Percentiles rank a stretch among this genome's conserved stretches.
phyloP scores from a whole-genome alignment of 495 filamentous ascomycete species.

The Tuber melanosporum region DNA sequence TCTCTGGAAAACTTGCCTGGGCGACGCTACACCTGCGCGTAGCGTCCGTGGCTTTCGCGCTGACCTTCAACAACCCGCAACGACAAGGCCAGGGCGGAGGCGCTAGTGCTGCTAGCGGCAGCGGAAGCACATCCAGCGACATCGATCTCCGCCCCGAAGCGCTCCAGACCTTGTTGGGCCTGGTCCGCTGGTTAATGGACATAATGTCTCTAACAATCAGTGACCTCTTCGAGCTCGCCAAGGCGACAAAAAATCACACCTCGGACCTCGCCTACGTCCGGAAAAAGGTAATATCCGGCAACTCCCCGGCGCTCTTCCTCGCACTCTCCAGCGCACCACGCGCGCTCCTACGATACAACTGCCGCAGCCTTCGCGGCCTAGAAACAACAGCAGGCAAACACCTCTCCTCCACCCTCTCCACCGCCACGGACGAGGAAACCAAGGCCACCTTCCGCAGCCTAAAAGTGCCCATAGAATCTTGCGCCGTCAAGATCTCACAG shows the following conservation, averaged over 20 bases:
- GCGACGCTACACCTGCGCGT: constrained; percentile 38
- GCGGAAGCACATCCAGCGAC: constrained; percentile 18
- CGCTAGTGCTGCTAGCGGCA: not conserved
- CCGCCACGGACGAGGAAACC: constrained; percentile 33
- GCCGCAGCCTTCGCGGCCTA: constrained; percentile 35
- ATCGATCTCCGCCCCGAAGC: constrained; percentile 37
- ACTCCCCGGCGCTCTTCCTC: constrained; percentile 43
- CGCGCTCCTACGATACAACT: constrained; percentile 41
- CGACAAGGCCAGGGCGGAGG: constrained; percentile 13
- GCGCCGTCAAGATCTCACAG: constrained; percentile 38
- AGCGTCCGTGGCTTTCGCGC: constrained; percentile 39
- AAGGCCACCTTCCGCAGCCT: constrained; percentile 36
- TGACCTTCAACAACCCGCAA: constrained; percentile 39
- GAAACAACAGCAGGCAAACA: constrained; percentile 35
- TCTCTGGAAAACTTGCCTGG: constrained; percentile 40
- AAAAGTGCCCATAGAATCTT: constrained; percentile 40
- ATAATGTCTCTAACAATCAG: constrained; percentile 41
- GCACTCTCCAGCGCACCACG: constrained; percentile 40
- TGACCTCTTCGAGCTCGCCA: constrained; percentile 41
- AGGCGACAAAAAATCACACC: constrained; percentile 14
- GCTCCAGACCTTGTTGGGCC: constrained; percentile 35
- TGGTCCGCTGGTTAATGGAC: constrained; percentile 44
- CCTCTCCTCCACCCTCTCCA: constrained; percentile 19
- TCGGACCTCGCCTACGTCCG: not conserved
- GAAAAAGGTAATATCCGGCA: constrained; percentile 33